Conservation (phyloP, 2,329 filamentous ascomycete species). For the Clonostachys sp. region DNA sequence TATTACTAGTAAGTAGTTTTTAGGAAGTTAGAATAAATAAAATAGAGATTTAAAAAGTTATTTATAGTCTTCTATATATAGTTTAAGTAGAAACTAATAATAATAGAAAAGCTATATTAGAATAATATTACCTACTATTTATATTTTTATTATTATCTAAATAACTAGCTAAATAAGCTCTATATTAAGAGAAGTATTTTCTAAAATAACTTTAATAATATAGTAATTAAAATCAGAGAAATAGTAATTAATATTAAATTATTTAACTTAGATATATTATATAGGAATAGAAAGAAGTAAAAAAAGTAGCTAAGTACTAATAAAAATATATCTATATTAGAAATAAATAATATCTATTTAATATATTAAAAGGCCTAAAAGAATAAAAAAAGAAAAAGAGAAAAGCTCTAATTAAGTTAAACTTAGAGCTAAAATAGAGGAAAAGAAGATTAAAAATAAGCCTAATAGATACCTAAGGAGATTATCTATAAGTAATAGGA, state of each 20-base stretch:
- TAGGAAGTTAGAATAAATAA: background rate
- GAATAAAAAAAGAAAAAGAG: too few species aligned
- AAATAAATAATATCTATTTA: background rate
- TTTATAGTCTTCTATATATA: background rate
- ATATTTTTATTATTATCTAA: background rate
- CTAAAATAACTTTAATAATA: background rate
- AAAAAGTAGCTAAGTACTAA: background rate
- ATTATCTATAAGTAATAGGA: background rate
- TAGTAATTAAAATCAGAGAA: background rate
- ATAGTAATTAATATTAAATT: background rate
- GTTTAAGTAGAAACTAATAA: background rate
- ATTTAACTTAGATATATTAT: background rate
- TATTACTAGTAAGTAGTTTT: background rate
- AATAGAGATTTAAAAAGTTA: background rate
- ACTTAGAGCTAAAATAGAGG: background rate
- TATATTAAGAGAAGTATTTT: background rate
- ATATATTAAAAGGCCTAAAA: too few species aligned
- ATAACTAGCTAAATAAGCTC: too few species aligned
- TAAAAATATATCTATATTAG: background rate
- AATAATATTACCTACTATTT: background rate
- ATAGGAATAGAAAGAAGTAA: background rate
- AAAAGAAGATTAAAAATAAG: background rate
- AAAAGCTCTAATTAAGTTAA: too few species aligned
- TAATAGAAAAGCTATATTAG: background rate
- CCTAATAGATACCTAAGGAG: background rate